These are phyloP conservation scores for Ophiosphaerella herpotricha DNA, from an alignment of 2,329 filamentous ascomycete species.

Conservation along the genomic window DNA sequence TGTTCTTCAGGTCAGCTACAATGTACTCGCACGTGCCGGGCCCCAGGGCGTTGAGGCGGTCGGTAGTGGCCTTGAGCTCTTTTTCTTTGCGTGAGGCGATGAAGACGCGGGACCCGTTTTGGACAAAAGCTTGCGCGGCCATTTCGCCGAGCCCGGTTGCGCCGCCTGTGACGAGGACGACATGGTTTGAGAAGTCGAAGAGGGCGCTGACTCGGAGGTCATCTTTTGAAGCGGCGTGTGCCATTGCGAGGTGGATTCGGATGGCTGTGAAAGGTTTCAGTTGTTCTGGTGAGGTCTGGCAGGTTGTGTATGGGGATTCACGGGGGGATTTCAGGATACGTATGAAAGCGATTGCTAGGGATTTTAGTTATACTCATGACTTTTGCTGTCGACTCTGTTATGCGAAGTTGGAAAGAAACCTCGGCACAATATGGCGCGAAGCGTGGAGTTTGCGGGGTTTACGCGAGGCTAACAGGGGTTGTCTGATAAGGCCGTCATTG, in stretches of 20 bases:
- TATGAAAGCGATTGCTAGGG: background rate
- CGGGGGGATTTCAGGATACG: background rate
- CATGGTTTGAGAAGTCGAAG: slow-evolving; percentile 43
- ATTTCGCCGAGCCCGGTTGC: slow-evolving; percentile 59
- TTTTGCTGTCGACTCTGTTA: slow-evolving; percentile 15
- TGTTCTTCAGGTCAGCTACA: slow-evolving; percentile 57
- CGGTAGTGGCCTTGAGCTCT: slow-evolving; percentile 53
- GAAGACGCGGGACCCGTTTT: slow-evolving; percentile 58
- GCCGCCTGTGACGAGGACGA: slow-evolving; percentile 57
- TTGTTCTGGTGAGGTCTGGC: background rate
- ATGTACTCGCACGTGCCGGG: slow-evolving; percentile 58
- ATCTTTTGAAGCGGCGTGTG: slow-evolving; percentile 36
- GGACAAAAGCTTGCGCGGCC: slow-evolving; percentile 59
- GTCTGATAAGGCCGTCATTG: too few relatives aligned
- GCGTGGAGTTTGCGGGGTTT: slow-evolving; percentile 7
- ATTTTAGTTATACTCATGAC: slow-evolving; percentile 14
- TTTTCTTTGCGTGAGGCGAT: slow-evolving; percentile 59
- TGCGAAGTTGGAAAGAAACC: slow-evolving; percentile 18
- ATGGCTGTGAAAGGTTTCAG: background rate
- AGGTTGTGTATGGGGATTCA: slow-evolving; percentile 1
- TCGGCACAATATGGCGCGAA: slow-evolving; percentile 14
- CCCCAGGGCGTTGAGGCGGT: slow-evolving; percentile 56
- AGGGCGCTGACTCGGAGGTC: slow-evolving; percentile 41
- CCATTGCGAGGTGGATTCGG: slow-evolving; percentile 21
- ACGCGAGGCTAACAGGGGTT: background rate